These are phyloP conservation scores for Suillus tomentosus DNA, from an alignment of 768 basidiomycete genomes.

Conservation along the genomic window DNA sequence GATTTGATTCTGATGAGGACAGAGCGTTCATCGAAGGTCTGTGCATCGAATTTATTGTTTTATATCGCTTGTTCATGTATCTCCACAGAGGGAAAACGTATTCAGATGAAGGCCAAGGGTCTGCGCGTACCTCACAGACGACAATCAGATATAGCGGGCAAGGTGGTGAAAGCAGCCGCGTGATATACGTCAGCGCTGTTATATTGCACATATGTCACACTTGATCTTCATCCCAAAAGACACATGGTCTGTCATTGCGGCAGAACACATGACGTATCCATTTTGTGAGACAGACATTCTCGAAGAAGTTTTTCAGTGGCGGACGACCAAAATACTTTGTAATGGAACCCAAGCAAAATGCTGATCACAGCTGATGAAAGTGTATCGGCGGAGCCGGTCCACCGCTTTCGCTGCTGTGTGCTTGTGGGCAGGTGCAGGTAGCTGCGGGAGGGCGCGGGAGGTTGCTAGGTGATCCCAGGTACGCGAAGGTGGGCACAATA, in stretches of 20 bases:
- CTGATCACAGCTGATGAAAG: neutral
- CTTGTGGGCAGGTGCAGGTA: neutral
- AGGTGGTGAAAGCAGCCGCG: conserved; percentile 22
- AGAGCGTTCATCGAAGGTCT: conserved; percentile 75
- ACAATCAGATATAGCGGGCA: conserved; percentile 29
- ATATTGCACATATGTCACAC: neutral
- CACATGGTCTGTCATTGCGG: neutral
- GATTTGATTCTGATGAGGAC: conserved; percentile 80
- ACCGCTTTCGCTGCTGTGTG: neutral
- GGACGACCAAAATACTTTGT: neutral
- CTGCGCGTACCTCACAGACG: conserved; percentile 63
- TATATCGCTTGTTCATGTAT: conserved; percentile 11
- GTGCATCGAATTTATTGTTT: conserved; percentile 27
- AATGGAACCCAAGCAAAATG: neutral
- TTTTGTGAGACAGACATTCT: neutral
- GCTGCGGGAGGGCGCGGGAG: neutral
- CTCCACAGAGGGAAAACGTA: conserved; percentile 66
- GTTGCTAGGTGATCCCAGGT: neutral
- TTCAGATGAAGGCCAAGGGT: conserved; percentile 75
- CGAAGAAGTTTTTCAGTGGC: neutral
- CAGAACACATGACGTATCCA: neutral
- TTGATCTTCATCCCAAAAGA: neutral
- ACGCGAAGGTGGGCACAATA: neutral
- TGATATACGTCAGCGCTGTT: neutral
- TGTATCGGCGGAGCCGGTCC: neutral